These are phyloP conservation scores for Galerina marginata DNA, from an alignment of 768 basidiomycete species.

Conservation along the genomic window DNA sequence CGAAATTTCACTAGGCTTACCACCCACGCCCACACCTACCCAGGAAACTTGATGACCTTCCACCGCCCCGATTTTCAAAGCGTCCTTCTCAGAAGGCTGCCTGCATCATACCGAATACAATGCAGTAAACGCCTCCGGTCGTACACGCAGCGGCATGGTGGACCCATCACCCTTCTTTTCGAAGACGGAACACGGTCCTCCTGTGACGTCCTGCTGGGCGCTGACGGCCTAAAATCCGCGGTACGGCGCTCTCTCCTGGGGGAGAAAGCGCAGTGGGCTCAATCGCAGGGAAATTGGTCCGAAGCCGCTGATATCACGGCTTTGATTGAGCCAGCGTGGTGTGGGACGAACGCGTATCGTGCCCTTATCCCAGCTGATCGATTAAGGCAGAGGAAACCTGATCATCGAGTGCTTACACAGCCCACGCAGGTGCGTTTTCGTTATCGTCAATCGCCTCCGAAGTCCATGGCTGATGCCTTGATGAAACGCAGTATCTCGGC, in stretches of 20 bases:
- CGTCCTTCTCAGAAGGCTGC: constrained; percentile 56
- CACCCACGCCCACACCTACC: background rate
- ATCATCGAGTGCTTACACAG: constrained; percentile 52
- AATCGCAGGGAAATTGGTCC: constrained; percentile 36
- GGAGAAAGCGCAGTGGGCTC: constrained; percentile 42
- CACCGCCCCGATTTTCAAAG: constrained; percentile 74
- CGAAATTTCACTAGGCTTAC: background rate
- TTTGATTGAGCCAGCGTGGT: constrained; percentile 60
- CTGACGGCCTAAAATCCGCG: constrained; percentile 70
- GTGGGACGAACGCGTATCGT: constrained; percentile 64
- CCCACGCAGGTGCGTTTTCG: constrained; percentile 50
- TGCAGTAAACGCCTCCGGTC: constrained; percentile 65
- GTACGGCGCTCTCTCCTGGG: constrained; percentile 47
- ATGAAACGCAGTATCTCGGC: constrained; percentile 57
- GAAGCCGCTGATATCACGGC: constrained; percentile 47
- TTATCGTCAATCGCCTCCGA: background rate
- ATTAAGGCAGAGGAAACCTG: constrained; percentile 45
- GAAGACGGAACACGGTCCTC: constrained; percentile 62
- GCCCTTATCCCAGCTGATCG: constrained; percentile 59
- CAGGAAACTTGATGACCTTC: constrained; percentile 58
- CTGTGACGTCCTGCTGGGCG: constrained; percentile 73
- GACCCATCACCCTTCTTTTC: constrained; percentile 57
- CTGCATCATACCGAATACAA: constrained; percentile 49
- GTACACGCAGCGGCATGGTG: constrained; percentile 50
- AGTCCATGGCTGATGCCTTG: background rate